These are phyloP conservation scores for Xylaria sp. DNA, from an alignment of 2,329 filamentous ascomycete species.

Conservation along the genomic window DNA sequence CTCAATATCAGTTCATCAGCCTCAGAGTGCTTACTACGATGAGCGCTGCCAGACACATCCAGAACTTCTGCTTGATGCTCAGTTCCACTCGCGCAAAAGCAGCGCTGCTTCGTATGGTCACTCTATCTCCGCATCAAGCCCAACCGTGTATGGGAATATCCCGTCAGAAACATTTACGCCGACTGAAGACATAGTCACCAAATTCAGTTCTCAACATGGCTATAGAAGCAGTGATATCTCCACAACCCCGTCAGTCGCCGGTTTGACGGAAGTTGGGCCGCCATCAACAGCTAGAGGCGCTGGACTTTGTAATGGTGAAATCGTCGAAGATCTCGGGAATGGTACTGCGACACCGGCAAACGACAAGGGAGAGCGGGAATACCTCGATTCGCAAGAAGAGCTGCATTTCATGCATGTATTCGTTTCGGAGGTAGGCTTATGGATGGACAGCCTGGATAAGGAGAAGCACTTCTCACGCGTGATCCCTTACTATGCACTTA, in stretches of 20 bases:
- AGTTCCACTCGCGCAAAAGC: slow-evolving; percentile 28
- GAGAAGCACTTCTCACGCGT: slow-evolving; percentile 80
- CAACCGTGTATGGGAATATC: slow-evolving; percentile 25
- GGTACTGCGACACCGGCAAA: slow-evolving; percentile 39
- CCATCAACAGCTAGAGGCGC: slow-evolving; percentile 28
- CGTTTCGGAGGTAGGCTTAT: slow-evolving; percentile 80
- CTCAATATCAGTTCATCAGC: slow-evolving; percentile 20
- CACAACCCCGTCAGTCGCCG: slow-evolving; percentile 36
- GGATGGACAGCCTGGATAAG: slow-evolving; percentile 90
- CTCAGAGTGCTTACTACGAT: slow-evolving; percentile 27
- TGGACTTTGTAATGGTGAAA: slow-evolving; percentile 34
- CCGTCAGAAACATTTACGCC: slow-evolving; percentile 23
- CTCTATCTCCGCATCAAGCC: slow-evolving; percentile 23
- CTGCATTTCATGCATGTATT: slow-evolving; percentile 89
- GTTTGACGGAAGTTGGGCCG: slow-evolving; percentile 33
- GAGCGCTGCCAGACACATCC: slow-evolving; percentile 24
- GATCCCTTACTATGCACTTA: slow-evolving; percentile 76
- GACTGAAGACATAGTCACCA: slow-evolving; percentile 25
- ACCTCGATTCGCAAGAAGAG: slow-evolving; percentile 69
- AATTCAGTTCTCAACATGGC: slow-evolving; percentile 23
- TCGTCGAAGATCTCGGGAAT: slow-evolving; percentile 25
- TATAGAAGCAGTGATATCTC: slow-evolving; percentile 37
- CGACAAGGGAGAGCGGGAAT: slow-evolving; percentile 49
- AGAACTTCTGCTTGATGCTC: slow-evolving; percentile 22
- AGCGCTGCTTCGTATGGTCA: slow-evolving; percentile 28